These are phyloP conservation scores for barley (Hordeum vulgare) DNA, from an alignment of 176 grass and related monocot genomes.

Conservation along the genomic window MorexV3_pseudomolecules_assembly NC_058518.1:449217405-449217904, in stretches of 20 bases:
- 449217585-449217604: slow-evolving; percentile 48
- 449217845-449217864: not conserved
- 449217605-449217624: slow-evolving; percentile 52
- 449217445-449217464: slow-evolving; percentile 60
- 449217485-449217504: slow-evolving; percentile 61
- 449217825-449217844: not conserved
- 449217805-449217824: not conserved
- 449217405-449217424: slow-evolving; percentile 60
- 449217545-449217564: slow-evolving; percentile 55
- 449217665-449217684: not conserved
- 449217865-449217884: not conserved
- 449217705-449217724: not conserved
- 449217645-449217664: not conserved
- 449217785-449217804: not conserved
- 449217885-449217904: not conserved
- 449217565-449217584: slow-evolving; percentile 58
- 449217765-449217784: not conserved
- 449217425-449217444: slow-evolving; percentile 63
- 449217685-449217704: not conserved
- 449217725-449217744: not conserved
- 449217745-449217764: not conserved
- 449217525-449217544: slow-evolving; percentile 52
- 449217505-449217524: slow-evolving; percentile 61
- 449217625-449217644: not conserved
- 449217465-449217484: slow-evolving; percentile 66